These are phyloP conservation scores for Zangia roseola DNA, from an alignment of 768 basidiomycete species.

Conservation along the genomic window DNA sequence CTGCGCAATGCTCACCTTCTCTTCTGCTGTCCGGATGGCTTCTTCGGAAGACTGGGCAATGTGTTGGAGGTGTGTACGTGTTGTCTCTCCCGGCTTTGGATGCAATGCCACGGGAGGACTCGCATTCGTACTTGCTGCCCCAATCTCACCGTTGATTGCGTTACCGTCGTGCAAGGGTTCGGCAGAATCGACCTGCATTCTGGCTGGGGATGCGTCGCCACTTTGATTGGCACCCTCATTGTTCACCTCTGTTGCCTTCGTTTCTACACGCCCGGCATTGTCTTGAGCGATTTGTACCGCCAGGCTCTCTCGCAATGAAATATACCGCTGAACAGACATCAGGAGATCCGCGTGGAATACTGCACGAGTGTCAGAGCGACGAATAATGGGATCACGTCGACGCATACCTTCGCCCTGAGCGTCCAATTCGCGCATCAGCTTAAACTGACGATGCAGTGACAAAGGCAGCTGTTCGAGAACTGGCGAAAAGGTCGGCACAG, in stretches of 20 bases:
- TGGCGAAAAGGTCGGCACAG: constrained; percentile 25
- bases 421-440: constrained; percentile 72
- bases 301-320: constrained; percentile 34
- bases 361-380: constrained; percentile 20
- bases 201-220: background rate
- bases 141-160: background rate
- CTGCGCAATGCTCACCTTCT: constrained; percentile 75
- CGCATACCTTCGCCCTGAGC: constrained; percentile 55
- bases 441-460: constrained; percentile 67
- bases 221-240: background rate
- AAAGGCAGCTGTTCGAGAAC: constrained; percentile 79
- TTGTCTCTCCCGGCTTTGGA: constrained; percentile 34
- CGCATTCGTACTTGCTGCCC: background rate
- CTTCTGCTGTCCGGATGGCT: constrained; percentile 61
- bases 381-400: background rate
- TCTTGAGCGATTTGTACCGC: constrained; percentile 9
- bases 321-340: constrained; percentile 48
- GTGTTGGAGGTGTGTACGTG: constrained; percentile 51
- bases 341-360: constrained; percentile 42
- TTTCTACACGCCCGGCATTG: background rate
- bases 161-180: background rate
- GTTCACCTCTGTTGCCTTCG: constrained; percentile 1
- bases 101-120: background rate
- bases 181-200: constrained; percentile 8
- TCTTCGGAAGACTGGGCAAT: constrained; percentile 63